Base-by-base conservation (phyloP, 164 flowering plant genomes). In the Nymphaea thermarum region DNA sequence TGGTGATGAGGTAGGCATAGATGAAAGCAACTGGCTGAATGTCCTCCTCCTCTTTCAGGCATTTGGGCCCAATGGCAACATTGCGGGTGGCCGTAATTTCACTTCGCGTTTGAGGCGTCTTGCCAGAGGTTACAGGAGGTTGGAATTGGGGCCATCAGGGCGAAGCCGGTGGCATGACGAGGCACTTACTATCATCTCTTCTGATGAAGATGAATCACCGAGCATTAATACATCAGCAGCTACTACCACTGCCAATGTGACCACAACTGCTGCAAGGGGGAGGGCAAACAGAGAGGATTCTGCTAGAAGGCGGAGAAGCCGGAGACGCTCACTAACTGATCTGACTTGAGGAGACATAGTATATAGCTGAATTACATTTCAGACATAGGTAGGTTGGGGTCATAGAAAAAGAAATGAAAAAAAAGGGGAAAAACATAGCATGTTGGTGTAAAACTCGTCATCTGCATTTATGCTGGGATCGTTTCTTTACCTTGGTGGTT, bases 21-120 rank as follows among this genome's bases (percentile, higher is more conserved):
- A 78, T 68, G 76, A 80, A 36, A 47, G 61, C 59, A 76, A 78
- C 67, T 70, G 79, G 53, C 77, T 84, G 67, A 82, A 84, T 72
- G 72, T 90, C 64, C 76, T 90, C 43, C 71, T 87, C 12, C 76
- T 86, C 16, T 67, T 86, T 73, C 88, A 84, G 61, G 84, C 87
- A 43, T 78, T 87, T 73, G 88, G 85, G 18, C 75, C 79, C 14
- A 74, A 79, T 14, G 82, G 84, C 43, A 65, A 65, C 73, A 79
- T 70, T 42, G 75, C 80, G 12, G 64, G 64, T 12, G 64, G 64
- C 8, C 36, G 64, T 17, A 62, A 62, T 45, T 69, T 71, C 8
- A 68, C 71, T 67, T 75, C 86, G 64, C 80, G 81, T 3, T 68
- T 74, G 43, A 78, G 88, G 74, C 71, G 80, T 67, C 75, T 73